These are phyloP conservation scores for Acarospora socialis DNA, from an alignment of 2,329 filamentous ascomycete species.

Conservation along the genomic window DNA sequence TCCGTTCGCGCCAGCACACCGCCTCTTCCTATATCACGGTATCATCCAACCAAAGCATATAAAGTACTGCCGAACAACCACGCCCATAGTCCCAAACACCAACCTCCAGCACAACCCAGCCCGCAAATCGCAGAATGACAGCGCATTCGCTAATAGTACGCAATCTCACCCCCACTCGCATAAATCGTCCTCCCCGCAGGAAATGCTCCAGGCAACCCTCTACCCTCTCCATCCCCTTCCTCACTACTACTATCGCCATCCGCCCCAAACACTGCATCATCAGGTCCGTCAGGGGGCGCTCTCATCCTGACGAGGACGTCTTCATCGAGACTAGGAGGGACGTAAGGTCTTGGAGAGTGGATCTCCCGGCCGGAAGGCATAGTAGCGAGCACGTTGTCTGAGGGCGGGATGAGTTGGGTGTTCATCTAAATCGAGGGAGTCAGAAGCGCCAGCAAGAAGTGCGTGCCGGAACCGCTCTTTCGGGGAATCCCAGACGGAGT, in stretches of 20 bases:
- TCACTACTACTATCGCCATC: slow-evolving; percentile 33
- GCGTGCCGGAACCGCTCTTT: no score
- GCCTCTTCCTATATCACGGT: no score
- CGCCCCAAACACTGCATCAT: slow-evolving; percentile 23
- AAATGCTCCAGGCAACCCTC: slow-evolving; percentile 21
- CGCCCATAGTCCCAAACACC: no score
- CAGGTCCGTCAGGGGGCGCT: slow-evolving; percentile 37
- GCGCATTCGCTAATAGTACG: slow-evolving; percentile 22
- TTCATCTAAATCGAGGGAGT: slow-evolving; percentile 47
- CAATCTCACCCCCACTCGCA: slow-evolving; percentile 19
- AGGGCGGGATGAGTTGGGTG: slow-evolving; percentile 59
- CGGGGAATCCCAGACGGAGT: no score
- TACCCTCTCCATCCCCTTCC: slow-evolving; percentile 19
- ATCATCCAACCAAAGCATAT: no score
- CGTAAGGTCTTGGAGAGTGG: slow-evolving; percentile 55
- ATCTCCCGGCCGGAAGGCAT: slow-evolving; percentile 86
- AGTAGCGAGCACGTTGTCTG: slow-evolving; percentile 55
- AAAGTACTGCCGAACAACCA: no score
- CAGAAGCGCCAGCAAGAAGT: slow-evolving; percentile 3
- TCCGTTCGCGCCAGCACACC: no score
- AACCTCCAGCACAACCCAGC: no score
- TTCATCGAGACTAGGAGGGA: slow-evolving; percentile 49
- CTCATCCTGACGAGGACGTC: slow-evolving; percentile 46
- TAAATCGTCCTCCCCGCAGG: slow-evolving; percentile 15
- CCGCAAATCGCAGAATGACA: no score